Percentiles rank a stretch among this genome's conserved stretches.
Evolutionary conservation across 306 rosid species (phyloP).

Genomic region (Rosa chinensis): DNA sequence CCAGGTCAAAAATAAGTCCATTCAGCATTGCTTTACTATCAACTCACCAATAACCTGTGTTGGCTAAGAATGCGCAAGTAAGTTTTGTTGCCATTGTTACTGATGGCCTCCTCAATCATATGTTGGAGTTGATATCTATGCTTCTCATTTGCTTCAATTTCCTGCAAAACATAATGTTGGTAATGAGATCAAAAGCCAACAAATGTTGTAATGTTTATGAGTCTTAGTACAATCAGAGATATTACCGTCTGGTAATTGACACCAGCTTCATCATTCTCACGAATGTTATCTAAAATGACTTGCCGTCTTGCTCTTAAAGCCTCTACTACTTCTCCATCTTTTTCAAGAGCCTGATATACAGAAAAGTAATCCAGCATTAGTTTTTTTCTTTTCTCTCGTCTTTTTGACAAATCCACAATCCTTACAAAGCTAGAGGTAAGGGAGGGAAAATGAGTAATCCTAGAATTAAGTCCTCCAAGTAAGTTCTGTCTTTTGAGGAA

Average conservation of each 20-base stretch:
- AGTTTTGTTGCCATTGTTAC: conserved; percentile 55
- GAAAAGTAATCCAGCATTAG: conserved; percentile 10
- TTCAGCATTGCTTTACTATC: not conserved
- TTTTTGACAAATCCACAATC: conserved; percentile 4
- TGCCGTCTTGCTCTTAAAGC: conserved; percentile 46
- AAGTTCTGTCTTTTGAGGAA: not conserved
- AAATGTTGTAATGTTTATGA: not conserved
- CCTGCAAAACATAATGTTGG: conserved; percentile 35
- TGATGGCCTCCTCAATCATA: conserved; percentile 60
- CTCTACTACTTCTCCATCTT: conserved; percentile 46
- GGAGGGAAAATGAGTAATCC: not conserved
- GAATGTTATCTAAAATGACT: conserved; percentile 62
- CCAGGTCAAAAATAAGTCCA: not conserved
- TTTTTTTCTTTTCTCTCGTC: not conserved
- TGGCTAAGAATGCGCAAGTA: conserved; percentile 60
- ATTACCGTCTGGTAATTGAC: conserved; percentile 49
- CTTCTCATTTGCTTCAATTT: conserved; percentile 61
- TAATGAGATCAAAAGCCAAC: conserved; percentile 15
- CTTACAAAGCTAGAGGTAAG: not conserved
- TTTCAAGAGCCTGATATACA: conserved; percentile 40
- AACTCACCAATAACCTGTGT: conserved; percentile 63
- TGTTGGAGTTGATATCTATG: conserved; percentile 53
- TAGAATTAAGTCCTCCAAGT: not conserved
- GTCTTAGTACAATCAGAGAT: not conserved
- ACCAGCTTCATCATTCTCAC: conserved; percentile 64